phyloP scores from a whole-genome alignment of 192 early-diverging fungal species.

The Entrophospora sp. region DNA sequence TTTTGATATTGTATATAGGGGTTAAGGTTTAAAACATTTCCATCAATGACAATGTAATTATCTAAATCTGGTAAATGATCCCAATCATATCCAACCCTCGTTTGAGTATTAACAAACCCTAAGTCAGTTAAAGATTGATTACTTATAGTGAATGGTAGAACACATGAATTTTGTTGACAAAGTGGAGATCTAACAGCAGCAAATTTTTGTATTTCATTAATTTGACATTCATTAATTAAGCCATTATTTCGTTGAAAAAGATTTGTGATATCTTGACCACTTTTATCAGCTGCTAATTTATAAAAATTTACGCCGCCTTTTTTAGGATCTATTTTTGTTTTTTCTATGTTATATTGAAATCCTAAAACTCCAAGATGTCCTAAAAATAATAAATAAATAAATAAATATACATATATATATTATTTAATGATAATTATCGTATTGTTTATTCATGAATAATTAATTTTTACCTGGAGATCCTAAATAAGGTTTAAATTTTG shows the following conservation, averaged over 20 bases:
- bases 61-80: slow-evolving; percentile 30
- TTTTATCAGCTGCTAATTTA: background rate
- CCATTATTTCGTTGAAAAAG: slow-evolving; percentile 23
- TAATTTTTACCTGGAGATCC: slow-evolving; percentile 22
- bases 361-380: slow-evolving; percentile 2
- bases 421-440: too few species aligned
- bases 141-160: slow-evolving; percentile 26
- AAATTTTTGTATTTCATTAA: background rate
- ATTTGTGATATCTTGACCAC: slow-evolving; percentile 48
- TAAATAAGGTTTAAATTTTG: slow-evolving; percentile 27
- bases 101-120: slow-evolving; percentile 19
- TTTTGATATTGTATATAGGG: slow-evolving; percentile 39
- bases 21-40: slow-evolving; percentile 51
- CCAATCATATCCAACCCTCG: slow-evolving; percentile 49
- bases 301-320: too few species aligned
- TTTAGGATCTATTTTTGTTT: too few species aligned
- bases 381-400: background rate
- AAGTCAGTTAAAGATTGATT: slow-evolving; percentile 37
- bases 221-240: background rate
- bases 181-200: background rate
- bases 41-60: slow-evolving; percentile 54
- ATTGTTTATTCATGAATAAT: background rate
- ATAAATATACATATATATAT: background rate
- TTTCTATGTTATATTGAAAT: slow-evolving; percentile 4
- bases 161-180: slow-evolving; percentile 1